Base-by-base conservation (phyloP, 225 moss, liverwort and hornwort genomes). In the Climacium dendroides region DNA sequence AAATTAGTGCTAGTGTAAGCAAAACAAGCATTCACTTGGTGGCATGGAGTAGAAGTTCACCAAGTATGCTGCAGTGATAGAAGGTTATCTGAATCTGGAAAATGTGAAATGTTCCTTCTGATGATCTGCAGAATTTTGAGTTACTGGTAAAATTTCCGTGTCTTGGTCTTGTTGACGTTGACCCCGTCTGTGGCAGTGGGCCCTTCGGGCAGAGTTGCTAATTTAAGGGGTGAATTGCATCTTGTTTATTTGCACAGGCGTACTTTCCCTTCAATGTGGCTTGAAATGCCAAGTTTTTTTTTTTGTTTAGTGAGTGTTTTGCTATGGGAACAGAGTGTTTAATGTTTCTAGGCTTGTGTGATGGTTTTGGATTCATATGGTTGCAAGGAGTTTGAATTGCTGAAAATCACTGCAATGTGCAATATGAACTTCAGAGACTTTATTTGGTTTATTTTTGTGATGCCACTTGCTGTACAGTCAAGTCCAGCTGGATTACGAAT, bases 101-200 rank as follows among this genome's bases (percentile, higher is more conserved):
- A 84, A 41, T 41, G 84, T 86, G 69, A 69, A 78, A 43, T 59
- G 85, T 41, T 78, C 87, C 91, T 89, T 89, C 89, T 89, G 89
- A 91, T 91, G 91, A 91, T 91, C 89, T 91, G 89, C 91, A 85
- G 87, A 89, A 81, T 86, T 83, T 91, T 87, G 82, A 65, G 78
- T 85, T 35, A 59, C 52, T n/a, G 82, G 64, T 89, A 72, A 87
- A 85, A 63, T 85, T 81, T 41, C 63, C 19, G 17, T 71, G 50
- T 89, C 25, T 29, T 57, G 80, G 47, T 57, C 9, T 59, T 45
- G 30, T 47, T 19, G n/a, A 9, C 61, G 69, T 81, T 15, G 72
- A 79, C 35, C 54, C 15, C 35, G 47, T 80, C 14, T 70, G 19
- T n/a, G 13, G 43, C 22, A n/a, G n/a, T n/a, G n/a, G n/a, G n/a